These are phyloP conservation scores for Monosporascus sp. DNA, from an alignment of 2,329 filamentous ascomycete species.

Conservation along the genomic window DNA sequence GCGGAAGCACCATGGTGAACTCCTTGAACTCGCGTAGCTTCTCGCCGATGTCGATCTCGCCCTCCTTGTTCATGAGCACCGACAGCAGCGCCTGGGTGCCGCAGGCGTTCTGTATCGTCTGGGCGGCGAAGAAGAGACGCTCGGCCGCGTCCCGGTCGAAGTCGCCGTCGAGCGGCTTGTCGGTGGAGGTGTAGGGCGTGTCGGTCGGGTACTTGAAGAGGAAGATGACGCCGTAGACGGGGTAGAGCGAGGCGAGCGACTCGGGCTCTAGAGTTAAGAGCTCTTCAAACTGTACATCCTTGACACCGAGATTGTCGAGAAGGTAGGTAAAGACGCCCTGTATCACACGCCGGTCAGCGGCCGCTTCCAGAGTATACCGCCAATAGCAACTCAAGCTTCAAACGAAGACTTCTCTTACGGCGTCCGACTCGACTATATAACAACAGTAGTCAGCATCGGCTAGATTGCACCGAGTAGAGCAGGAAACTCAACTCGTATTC, in stretches of 20 bases:
- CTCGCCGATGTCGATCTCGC: slow-evolving; percentile 64
- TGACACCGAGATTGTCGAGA: slow-evolving; percentile 83
- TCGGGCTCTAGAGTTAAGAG: slow-evolving; percentile 82
- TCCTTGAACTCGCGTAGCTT: slow-evolving; percentile 75
- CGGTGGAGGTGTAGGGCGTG: slow-evolving; percentile 51
- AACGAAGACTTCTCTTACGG: slow-evolving; percentile 49
- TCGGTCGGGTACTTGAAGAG: slow-evolving; percentile 93
- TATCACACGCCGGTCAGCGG: slow-evolving; percentile 22
- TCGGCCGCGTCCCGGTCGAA: slow-evolving; percentile 74
- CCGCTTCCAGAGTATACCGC: slow-evolving; percentile 1
- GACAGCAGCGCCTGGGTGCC: slow-evolving; percentile 92
- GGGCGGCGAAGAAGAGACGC: slow-evolving; percentile 85
- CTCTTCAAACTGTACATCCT: slow-evolving; percentile 95
- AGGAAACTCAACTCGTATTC: slow-evolving; percentile 69
- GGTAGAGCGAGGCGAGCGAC: slow-evolving; percentile 63
- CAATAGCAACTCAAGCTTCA: slow-evolving; percentile 10
- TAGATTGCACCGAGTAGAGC: not conserved
- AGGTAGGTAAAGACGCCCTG: slow-evolving; percentile 96
- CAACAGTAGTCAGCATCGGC: slow-evolving; percentile 13
- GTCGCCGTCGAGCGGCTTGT: slow-evolving; percentile 70
- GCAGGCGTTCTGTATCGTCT: slow-evolving; percentile 98
- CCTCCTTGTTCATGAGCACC: slow-evolving; percentile 76
- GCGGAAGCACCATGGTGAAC: slow-evolving; percentile 78
- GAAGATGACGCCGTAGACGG: slow-evolving; percentile 94
- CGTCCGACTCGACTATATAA: slow-evolving; percentile 76